Base-by-base conservation (phyloP, 2,329 filamentous ascomycete genomes). In the Aspergillus sp. region DNA sequence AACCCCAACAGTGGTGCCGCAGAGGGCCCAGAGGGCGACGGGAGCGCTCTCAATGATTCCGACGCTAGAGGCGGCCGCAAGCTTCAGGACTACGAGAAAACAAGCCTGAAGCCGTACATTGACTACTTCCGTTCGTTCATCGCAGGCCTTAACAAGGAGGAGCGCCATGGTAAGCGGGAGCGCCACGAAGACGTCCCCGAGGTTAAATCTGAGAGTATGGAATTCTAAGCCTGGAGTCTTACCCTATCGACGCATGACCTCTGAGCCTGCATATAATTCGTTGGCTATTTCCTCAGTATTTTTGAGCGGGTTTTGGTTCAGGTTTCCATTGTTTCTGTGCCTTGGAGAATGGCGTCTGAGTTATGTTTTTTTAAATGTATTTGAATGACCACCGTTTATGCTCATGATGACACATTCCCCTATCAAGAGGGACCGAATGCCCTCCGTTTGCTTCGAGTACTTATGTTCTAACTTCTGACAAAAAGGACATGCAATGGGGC, bases 61-160 rank as follows among this genome's bases (percentile, higher is more conserved):
- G 70, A 80, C 34, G 64, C 66, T 11, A 68, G 68, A 41, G 70
- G 65, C 54, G 73, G 68, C 49, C 72, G 73, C 56, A 85, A 81
- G 67, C 68, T 90, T 48, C 84, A 88, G 64, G 95, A 99, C 71
- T 98, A 93, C 87, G 93, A 99, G 77, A 99, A 98, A 85, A 99
- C 95, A 22, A 91, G 91, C 64, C 75, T 99, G 70, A 96, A 89
- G 78, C 91, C 92, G 8, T 98, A 96, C 72, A 86, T 98, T 37
- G 93, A 98, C 57, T 88, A 89, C 65, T 98, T 99, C 75, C 84
- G 89, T 65, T 83, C 82, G 0, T 96, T 97, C 75, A 91, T 98
- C 7, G 83, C 85, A 9, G 83, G 79, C 0, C 74, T 99, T 55
- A 82, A 97, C 73, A 93, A 88, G 73, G 93, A 96, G 58, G 87